These are phyloP conservation scores for Panaeolus cyanescens DNA, from an alignment of 768 basidiomycete species.

Conservation along the genomic window DNA sequence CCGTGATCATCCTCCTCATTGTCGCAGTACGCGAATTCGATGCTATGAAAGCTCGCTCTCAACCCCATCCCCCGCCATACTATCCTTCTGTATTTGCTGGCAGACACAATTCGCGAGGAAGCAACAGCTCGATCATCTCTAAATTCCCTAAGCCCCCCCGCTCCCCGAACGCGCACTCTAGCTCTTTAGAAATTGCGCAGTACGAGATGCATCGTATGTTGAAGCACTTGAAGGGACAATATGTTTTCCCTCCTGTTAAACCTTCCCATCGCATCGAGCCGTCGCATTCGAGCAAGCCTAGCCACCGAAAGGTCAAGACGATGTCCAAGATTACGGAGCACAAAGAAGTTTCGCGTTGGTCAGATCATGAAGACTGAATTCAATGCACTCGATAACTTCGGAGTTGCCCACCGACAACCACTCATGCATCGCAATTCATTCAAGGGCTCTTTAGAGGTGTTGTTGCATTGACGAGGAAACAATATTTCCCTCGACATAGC, in stretches of 20 bases:
- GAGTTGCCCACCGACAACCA: neutral
- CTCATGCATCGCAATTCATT: neutral
- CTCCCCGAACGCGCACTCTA: conserved; percentile 28
- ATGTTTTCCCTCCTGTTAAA: conserved; percentile 42
- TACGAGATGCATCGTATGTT: conserved; percentile 38
- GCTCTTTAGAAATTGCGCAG: conserved; percentile 33
- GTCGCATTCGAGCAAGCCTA: conserved; percentile 18
- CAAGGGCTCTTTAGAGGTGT: neutral
- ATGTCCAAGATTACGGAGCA: conserved; percentile 35
- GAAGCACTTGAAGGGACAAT: conserved; percentile 40
- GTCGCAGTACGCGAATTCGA: conserved; percentile 45
- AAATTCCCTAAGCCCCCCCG: conserved; percentile 27
- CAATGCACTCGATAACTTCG: neutral
- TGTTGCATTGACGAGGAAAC: neutral
- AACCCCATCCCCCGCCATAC: conserved; percentile 12
- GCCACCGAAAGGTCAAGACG: conserved; percentile 32
- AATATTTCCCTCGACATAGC: neutral
- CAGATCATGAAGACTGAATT: conserved; percentile 15
- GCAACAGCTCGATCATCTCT: conserved; percentile 13
- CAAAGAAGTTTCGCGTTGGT: conserved; percentile 31
- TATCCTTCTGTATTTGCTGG: neutral
- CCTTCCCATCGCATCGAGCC: conserved; percentile 22
- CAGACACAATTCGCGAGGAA: neutral
- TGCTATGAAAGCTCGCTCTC: conserved; percentile 11
- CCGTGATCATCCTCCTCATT: conserved; percentile 42